Percentiles rank a stretch among this genome's conserved stretches.
phyloP scores from a whole-genome alignment of 176 grass and related monocot species.

The Panicum miliaceum region DNA sequence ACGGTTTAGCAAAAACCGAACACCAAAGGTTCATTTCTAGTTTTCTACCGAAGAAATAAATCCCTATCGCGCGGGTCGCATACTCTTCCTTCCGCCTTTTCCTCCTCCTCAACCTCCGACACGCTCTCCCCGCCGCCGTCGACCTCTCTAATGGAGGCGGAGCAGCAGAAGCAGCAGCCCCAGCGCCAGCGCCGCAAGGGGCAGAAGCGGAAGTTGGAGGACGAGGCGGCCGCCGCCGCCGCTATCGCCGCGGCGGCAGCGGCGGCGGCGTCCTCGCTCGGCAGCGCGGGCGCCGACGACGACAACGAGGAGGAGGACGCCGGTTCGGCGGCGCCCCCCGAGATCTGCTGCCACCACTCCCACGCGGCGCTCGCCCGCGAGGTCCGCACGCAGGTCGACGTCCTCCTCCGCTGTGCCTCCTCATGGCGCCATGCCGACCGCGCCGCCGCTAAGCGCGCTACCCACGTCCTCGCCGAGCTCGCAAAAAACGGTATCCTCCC shows the following conservation, averaged over 20 bases:
- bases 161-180: slow-evolving; percentile 51
- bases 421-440: slow-evolving; percentile 80
- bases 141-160: slow-evolving; percentile 73
- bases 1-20: too few relatives aligned
- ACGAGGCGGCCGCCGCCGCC: slow-evolving; percentile 58
- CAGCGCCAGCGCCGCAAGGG: slow-evolving; percentile 69
- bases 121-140: slow-evolving; percentile 50
- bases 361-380: slow-evolving; percentile 65
- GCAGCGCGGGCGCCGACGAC: slow-evolving; percentile 41
- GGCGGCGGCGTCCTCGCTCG: slow-evolving; percentile 48
- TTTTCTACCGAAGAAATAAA: neutral
- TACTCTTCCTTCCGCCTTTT: slow-evolving; percentile 23
- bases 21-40: too few relatives aligned
- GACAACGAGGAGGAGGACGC: slow-evolving; percentile 59
- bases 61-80: slow-evolving; percentile 27
- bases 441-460: slow-evolving; percentile 77
- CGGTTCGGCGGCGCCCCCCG: slow-evolving; percentile 49
- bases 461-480: slow-evolving; percentile 83
- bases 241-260: slow-evolving; percentile 7
- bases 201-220: slow-evolving; percentile 82
- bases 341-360: slow-evolving; percentile 80
- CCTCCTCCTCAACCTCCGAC: slow-evolving; percentile 42
- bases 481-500: slow-evolving; percentile 79
- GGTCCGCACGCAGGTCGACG: slow-evolving; percentile 84
- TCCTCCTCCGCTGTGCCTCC: slow-evolving; percentile 74